Conservation (phyloP, 148 eudicot species). For the Rhododendron simsii region DNA sequence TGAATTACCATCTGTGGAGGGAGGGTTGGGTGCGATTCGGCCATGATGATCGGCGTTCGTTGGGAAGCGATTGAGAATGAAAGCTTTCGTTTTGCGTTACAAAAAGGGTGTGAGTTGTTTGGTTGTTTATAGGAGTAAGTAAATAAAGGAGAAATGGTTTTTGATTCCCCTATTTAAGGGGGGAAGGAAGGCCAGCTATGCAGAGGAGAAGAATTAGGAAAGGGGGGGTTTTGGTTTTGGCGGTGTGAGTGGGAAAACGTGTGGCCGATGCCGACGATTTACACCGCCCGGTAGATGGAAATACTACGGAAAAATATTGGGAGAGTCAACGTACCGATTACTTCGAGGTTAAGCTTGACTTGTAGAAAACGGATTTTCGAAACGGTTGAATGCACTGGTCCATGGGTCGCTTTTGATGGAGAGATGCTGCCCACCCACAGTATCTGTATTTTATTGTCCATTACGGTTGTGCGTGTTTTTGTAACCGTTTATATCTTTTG, state of each 20-base stretch:
- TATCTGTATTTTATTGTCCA: too few relatives aligned
- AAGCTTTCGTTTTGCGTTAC: neutral
- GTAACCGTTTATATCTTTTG: too few relatives aligned
- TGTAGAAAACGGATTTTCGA: neutral
- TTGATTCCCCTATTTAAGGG: neutral
- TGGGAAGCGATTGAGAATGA: neutral
- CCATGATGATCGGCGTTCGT: neutral
- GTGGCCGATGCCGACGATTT: neutral
- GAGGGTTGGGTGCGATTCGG: neutral
- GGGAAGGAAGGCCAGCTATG: neutral
- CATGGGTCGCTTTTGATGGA: neutral
- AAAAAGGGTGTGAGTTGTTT: too few relatives aligned
- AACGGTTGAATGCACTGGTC: neutral
- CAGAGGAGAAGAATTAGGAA: neutral
- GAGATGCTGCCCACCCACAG: too few relatives aligned
- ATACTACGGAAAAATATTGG: too few relatives aligned
- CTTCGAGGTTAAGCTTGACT: neutral
- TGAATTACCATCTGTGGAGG: constrained; percentile 2
- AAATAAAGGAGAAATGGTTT: neutral
- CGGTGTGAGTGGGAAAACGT: neutral
- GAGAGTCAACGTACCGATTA: neutral
- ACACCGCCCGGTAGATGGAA: neutral
- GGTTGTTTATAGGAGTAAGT: neutral
- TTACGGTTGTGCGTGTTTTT: too few relatives aligned
- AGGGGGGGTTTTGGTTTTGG: neutral